A percentile compares a stretch with the other conserved stretches of the same genome.
These are phyloP conservation scores for Lasiodiplodia hormozganensis DNA, from an alignment of 2,329 filamentous ascomycete species.

Conservation along the genomic window DNA sequence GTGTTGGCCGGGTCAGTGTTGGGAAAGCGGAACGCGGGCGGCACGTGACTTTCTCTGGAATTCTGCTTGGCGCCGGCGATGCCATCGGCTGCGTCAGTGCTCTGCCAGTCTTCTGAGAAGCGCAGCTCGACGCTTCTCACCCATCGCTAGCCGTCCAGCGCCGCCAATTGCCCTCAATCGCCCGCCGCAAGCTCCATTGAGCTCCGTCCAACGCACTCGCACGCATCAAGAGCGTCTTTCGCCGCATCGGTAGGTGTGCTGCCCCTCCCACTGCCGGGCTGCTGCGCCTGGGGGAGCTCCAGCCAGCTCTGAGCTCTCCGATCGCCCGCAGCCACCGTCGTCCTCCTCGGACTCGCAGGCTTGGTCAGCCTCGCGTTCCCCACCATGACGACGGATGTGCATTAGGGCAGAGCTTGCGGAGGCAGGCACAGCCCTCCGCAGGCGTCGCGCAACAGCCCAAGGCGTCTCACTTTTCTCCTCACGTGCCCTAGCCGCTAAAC, in stretches of 20 bases:
- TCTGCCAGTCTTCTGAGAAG: constrained; percentile 14
- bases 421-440: constrained; percentile 25
- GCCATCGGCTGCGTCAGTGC: constrained; percentile 17
- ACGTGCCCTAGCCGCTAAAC: constrained; percentile 33
- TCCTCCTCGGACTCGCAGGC: neutral
- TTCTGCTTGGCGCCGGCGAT: neutral
- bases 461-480: constrained; percentile 32
- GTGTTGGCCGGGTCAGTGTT: neutral
- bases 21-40: neutral
- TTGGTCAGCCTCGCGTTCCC: constrained; percentile 21
- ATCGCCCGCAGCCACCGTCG: constrained; percentile 14
- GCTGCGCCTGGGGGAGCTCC: constrained; percentile 22
- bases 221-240: neutral
- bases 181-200: constrained; percentile 5
- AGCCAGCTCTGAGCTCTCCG: constrained; percentile 27
- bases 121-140: constrained; percentile 1
- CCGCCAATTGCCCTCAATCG: constrained; percentile 21
- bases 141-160: constrained; percentile 11
- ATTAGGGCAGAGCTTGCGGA: constrained; percentile 26
- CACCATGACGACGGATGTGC: constrained; percentile 23
- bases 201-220: neutral
- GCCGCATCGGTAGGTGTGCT: constrained; percentile 7
- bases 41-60: constrained; percentile 2
- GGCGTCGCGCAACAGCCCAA: constrained; percentile 25
- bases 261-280: constrained; percentile 1